Conservation (phyloP, 2,329 filamentous ascomycete genomes). For the Fusarium sp. region DNA sequence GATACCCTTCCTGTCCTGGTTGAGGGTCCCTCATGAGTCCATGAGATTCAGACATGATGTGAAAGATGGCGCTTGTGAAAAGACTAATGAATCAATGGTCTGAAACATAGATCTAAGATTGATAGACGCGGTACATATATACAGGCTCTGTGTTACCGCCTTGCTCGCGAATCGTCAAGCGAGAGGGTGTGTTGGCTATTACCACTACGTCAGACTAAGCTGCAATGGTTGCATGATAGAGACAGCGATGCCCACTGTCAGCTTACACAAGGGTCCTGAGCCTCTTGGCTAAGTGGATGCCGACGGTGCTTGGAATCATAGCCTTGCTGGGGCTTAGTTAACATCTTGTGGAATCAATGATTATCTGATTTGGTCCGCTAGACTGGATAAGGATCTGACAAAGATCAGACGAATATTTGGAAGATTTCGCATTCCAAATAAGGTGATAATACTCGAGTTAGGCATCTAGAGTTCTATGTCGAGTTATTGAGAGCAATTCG, state of each 20-base stretch:
- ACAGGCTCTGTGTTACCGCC: neutral
- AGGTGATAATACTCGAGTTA: neutral
- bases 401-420: neutral
- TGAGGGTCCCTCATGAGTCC: neutral
- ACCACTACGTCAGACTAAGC: neutral
- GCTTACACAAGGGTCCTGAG: neutral
- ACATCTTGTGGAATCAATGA: neutral
- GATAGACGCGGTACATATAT: constrained; percentile 5
- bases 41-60: neutral
- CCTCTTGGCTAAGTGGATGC: neutral
- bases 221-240: neutral
- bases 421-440: neutral
- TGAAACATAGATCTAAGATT: neutral
- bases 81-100: neutral
- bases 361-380: neutral
- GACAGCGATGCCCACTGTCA: neutral
- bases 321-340: neutral
- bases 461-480: neutral
- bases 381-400: neutral
- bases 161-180: neutral
- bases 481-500: neutral
- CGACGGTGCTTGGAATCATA: neutral
- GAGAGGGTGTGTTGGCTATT: neutral
- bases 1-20: neutral
- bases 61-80: neutral